Conservation (phyloP, 2,329 filamentous ascomycete genomes). For the Colletotrichum karsti region DNA sequence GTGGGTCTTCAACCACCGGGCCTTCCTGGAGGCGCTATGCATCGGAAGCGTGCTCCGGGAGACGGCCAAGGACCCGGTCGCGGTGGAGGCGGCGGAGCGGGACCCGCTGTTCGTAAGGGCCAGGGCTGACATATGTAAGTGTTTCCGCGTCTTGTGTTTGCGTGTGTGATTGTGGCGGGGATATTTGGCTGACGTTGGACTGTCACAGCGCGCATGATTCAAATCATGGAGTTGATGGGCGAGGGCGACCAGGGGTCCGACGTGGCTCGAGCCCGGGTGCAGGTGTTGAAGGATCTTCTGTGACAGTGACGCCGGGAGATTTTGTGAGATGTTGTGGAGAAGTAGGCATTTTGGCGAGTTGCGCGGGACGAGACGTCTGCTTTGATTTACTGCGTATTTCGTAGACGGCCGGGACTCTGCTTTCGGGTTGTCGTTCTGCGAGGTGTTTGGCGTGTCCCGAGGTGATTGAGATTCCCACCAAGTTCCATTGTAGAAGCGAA, state of each 20-base stretch:
- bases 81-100: slow-evolving; percentile 53
- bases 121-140: slow-evolving; percentile 68
- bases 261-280: slow-evolving; percentile 66
- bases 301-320: slow-evolving; percentile 8
- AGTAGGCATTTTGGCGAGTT: not conserved
- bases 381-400: not conserved
- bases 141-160: not conserved
- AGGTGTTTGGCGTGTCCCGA: not conserved
- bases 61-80: slow-evolving; percentile 53
- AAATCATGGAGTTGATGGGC: slow-evolving; percentile 69
- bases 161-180: not conserved
- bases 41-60: slow-evolving; percentile 69
- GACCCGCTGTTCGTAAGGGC: slow-evolving; percentile 70
- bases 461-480: not conserved
- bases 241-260: slow-evolving; percentile 64
- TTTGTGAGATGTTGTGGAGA: not conserved
- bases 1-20: slow-evolving; percentile 87
- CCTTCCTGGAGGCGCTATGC: slow-evolving; percentile 79
- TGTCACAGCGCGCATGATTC: slow-evolving; percentile 64
- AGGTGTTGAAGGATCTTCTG: slow-evolving; percentile 65
- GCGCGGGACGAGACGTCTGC: not conserved
- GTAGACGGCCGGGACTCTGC: not conserved
- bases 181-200: not conserved
- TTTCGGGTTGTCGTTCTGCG: not conserved
- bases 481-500: too few relatives aligned